Conservation (phyloP, 495 filamentous ascomycete genomes). For the Annulohypoxylon stygium region DNA sequence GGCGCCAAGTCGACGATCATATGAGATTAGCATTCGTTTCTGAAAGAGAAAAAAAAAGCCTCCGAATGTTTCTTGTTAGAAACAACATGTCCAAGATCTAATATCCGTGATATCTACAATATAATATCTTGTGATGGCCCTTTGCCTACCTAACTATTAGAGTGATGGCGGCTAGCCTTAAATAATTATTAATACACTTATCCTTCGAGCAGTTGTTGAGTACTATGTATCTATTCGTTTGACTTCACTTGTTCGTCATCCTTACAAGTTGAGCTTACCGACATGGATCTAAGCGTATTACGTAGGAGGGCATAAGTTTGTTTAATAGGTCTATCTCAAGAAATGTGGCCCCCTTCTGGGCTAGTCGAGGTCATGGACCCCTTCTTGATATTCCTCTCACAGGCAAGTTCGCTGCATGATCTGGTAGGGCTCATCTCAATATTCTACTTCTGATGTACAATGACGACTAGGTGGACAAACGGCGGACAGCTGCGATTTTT, state of each 20-base stretch:
- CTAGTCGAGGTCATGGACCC: slow-evolving; percentile 29
- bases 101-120: background rate
- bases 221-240: background rate
- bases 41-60: slow-evolving; percentile 33
- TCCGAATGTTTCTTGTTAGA: slow-evolving; percentile 41
- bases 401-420: slow-evolving; percentile 40
- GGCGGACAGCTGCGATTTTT: slow-evolving; percentile 25
- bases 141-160: background rate
- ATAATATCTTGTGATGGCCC: background rate
- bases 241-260: slow-evolving; percentile 13
- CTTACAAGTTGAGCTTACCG: slow-evolving; percentile 2
- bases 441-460: slow-evolving; percentile 28
- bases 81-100: slow-evolving; percentile 13
- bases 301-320: slow-evolving; percentile 44
- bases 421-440: slow-evolving; percentile 45
- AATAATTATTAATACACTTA: background rate
- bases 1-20: slow-evolving; percentile 48
- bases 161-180: background rate
- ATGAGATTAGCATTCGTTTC: slow-evolving; percentile 49
- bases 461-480: slow-evolving; percentile 20
- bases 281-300: slow-evolving; percentile 32
- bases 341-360: slow-evolving; percentile 36
- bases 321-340: slow-evolving; percentile 50
- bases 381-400: slow-evolving; percentile 44
- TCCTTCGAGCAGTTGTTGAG: background rate